Percentiles rank a stretch among this genome's conserved stretches.
Evolutionary conservation across 2,329 filamentous ascomycete species (phyloP).

Genomic region (Monilinia polystroma): DNA sequence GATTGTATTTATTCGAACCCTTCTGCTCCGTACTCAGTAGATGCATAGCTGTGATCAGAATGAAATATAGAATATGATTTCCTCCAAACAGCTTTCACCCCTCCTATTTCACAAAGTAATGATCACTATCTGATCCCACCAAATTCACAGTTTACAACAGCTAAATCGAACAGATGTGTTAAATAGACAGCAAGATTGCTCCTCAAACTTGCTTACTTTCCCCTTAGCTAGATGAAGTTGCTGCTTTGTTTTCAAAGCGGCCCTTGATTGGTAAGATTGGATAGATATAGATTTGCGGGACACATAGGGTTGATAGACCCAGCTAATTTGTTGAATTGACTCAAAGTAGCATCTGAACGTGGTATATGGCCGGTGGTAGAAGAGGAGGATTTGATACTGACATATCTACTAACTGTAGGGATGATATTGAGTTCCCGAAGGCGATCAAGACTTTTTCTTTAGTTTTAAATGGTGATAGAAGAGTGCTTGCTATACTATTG

Average conservation of each 20-base stretch:
- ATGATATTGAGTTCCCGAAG: conserved; percentile 26
- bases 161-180: too few species aligned
- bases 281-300: conserved; percentile 37
- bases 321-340: conserved; percentile 25
- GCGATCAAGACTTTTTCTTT: conserved; percentile 27
- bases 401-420: not conserved
- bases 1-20: too few species aligned
- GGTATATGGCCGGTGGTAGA: conserved; percentile 33
- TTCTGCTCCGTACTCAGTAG: too few species aligned
- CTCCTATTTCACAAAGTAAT: too few species aligned
- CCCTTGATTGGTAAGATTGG: conserved; percentile 18
- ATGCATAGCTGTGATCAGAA: too few species aligned
- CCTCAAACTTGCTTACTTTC: conserved; percentile 30
- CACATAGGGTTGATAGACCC: conserved; percentile 38
- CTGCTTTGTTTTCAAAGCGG: conserved; percentile 34
- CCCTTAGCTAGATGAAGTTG: conserved; percentile 33
- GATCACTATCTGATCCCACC: too few species aligned
- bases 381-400: conserved; percentile 22
- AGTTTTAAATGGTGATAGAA: conserved; percentile 39
- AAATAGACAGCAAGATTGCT: conserved; percentile 36
- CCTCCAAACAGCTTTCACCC: too few species aligned
- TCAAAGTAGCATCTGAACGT: conserved; percentile 22
- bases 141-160: too few species aligned
- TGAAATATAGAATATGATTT: too few species aligned
- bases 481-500: conserved; percentile 39